Percentiles rank a stretch among this genome's conserved stretches.
Conservation (phyloP, 768 basidiomycete species). For the Boletus sp. region DNA sequence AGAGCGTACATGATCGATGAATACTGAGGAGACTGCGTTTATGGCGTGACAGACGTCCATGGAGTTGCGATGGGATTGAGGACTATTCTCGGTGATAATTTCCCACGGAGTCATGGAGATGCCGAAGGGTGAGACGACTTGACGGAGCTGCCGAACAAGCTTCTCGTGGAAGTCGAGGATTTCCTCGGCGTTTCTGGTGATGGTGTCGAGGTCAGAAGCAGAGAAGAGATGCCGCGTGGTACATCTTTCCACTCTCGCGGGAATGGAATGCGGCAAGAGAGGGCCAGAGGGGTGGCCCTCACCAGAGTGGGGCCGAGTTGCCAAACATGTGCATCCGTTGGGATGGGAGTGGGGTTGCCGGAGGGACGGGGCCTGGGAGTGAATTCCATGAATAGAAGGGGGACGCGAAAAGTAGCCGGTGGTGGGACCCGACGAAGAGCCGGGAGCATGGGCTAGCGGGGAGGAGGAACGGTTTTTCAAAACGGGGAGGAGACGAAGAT, state of each 20-base stretch:
- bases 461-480: constrained; percentile 33
- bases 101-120: constrained; percentile 36
- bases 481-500: constrained; percentile 55
- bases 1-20: constrained; percentile 50
- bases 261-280: constrained; percentile 7
- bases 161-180: constrained; percentile 66
- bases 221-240: constrained; percentile 51
- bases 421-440: constrained; percentile 27
- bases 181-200: constrained; percentile 67
- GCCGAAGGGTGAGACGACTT: constrained; percentile 49
- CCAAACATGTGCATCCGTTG: constrained; percentile 10
- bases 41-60: constrained; percentile 40
- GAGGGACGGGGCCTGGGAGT: constrained; percentile 41
- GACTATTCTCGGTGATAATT: constrained; percentile 7
- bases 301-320: constrained; percentile 13
- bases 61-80: constrained; percentile 1
- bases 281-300: constrained; percentile 10
- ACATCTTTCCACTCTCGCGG: constrained; percentile 31
- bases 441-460: constrained; percentile 10
- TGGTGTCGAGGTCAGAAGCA: constrained; percentile 50
- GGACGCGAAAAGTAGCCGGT: constrained; percentile 35
- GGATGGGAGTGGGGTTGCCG: constrained; percentile 44
- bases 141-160: constrained; percentile 54
- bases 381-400: constrained; percentile 38
- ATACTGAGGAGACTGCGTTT: constrained; percentile 48